Conservation (phyloP, 1,284 basidiomycete species). For the Apiotrichum sp. region DNA sequence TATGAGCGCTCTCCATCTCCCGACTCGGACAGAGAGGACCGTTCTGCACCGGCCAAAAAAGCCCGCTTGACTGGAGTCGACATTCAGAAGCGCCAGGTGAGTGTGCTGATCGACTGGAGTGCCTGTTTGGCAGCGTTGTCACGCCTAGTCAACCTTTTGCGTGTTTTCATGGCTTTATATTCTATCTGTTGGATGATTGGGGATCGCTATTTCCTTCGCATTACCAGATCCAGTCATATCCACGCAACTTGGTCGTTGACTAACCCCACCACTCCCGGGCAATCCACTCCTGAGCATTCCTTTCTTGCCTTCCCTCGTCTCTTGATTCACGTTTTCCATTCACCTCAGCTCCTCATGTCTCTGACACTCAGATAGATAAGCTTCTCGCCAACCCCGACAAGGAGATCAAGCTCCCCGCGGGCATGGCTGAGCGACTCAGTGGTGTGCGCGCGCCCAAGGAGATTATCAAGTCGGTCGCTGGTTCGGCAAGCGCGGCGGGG, state of each 20-base stretch:
- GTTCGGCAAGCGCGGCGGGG: conserved; percentile 79
- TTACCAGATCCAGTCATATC: no score
- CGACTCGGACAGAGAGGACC: background rate
- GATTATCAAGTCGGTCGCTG: conserved; percentile 98
- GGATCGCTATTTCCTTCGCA: no score
- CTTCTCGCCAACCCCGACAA: conserved; percentile 81
- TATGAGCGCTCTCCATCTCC: conserved; percentile 15
- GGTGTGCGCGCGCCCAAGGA: conserved; percentile 66
- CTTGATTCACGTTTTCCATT: no score
- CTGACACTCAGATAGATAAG: conserved; percentile 60
- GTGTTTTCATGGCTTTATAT: no score
- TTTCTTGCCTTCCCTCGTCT: no score
- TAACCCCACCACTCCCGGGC: no score
- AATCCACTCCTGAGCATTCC: no score
- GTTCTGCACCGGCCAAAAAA: conserved; percentile 15
- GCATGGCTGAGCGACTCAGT: conserved; percentile 27
- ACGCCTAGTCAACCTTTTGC: no score
- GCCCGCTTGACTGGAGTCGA: conserved; percentile 26
- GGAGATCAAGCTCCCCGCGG: conserved; percentile 64
- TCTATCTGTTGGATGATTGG: no score
- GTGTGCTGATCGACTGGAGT: background rate
- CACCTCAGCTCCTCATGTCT: no score
- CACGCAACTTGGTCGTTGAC: no score
- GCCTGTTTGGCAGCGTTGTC: no score
- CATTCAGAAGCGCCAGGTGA: conserved; percentile 27